Evolutionary conservation across 192 early-diverging fungal genomes (phyloP).

Genomic region (Geosiphon pyriformis): DNA sequence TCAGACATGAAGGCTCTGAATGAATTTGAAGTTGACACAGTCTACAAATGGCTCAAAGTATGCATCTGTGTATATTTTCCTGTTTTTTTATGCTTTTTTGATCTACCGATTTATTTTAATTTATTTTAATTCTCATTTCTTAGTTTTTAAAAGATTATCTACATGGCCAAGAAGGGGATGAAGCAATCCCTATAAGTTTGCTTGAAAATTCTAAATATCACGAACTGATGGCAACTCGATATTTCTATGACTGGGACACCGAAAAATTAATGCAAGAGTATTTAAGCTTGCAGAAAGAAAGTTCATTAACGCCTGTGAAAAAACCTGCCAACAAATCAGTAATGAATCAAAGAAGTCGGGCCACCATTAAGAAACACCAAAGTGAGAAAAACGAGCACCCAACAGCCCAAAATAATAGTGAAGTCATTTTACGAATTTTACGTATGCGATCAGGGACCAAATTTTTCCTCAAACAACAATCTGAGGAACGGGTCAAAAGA

Average conservation of each 20-base stretch:
- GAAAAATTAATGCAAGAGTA: constrained; percentile 63
- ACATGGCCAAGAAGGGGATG: constrained; percentile 65
- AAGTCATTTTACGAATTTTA: constrained; percentile 22
- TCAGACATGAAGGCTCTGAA: constrained; percentile 59
- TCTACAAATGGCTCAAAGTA: constrained; percentile 66
- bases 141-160: constrained; percentile 68
- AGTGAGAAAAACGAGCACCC: constrained; percentile 7
- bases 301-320: background rate
- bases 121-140: constrained; percentile 5
- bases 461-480: constrained; percentile 25
- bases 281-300: background rate
- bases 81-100: background rate
- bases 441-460: constrained; percentile 22
- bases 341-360: constrained; percentile 13
- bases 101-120: background rate
- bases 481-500: constrained; percentile 11
- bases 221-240: constrained; percentile 55
- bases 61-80: background rate
- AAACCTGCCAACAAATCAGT: constrained; percentile 14
- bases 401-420: constrained; percentile 1
- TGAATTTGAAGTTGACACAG: constrained; percentile 57
- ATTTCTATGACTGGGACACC: constrained; percentile 63
- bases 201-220: constrained; percentile 62
- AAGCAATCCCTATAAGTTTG: constrained; percentile 52
- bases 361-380: constrained; percentile 18